These are phyloP conservation scores for Nothomitra cinnamomea DNA, from an alignment of 2,329 filamentous ascomycete species.

Conservation along the genomic window DNA sequence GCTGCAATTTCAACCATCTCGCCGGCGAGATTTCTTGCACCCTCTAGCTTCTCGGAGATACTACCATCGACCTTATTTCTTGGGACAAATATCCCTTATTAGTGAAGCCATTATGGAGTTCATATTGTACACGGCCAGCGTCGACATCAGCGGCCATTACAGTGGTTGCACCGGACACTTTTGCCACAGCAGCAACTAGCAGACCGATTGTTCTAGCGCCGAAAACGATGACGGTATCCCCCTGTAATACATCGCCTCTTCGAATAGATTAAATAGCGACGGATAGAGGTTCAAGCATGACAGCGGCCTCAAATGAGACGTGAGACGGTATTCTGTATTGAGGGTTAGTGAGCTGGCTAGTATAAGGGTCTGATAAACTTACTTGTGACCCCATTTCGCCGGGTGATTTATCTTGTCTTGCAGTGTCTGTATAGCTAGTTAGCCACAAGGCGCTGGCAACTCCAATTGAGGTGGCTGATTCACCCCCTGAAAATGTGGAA, in stretches of 20 bases:
- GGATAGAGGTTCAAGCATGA: no score
- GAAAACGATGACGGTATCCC: constrained; percentile 30
- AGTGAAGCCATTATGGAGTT: constrained; percentile 38
- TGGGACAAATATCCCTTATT: constrained; percentile 40
- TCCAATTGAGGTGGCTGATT: no score
- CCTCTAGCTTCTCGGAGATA: constrained; percentile 36
- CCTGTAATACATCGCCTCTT: no score
- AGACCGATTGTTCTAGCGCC: constrained; percentile 47
- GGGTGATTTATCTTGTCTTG: constrained; percentile 47
- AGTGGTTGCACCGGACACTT: constrained; percentile 31
- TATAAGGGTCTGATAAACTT: no score
- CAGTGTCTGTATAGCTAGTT: constrained; percentile 23
- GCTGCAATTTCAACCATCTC: constrained; percentile 23
- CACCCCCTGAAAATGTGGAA: constrained; percentile 30
- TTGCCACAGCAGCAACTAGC: constrained; percentile 44
- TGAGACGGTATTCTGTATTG: no score
- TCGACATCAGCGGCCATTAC: constrained; percentile 46
- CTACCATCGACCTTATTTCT: constrained; percentile 16
- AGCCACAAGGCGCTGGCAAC: no score
- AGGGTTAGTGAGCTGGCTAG: no score
- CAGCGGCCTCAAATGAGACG: no score
- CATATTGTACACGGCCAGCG: constrained; percentile 41
- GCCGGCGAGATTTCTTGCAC: constrained; percentile 32
- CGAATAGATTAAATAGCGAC: no score
- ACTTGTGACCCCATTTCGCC: constrained; percentile 44